Conservation (phyloP, 106 monocot genomes). For the Chionographis japonica region DNA sequence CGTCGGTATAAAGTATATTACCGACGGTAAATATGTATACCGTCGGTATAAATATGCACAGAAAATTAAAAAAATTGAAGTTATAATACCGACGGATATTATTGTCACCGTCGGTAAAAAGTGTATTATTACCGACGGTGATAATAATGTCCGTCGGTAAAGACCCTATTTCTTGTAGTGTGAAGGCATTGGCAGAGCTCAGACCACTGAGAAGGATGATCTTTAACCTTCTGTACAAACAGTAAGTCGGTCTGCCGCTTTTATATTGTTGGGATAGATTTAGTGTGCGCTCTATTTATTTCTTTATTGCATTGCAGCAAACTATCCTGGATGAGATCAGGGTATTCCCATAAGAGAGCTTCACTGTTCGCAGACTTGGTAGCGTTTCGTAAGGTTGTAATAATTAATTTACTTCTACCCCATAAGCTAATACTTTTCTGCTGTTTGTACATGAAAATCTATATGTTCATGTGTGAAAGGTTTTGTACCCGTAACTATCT, state of each 20-base stretch:
- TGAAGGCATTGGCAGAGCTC: conserved; percentile 71
- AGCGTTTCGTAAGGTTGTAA: conserved; percentile 75
- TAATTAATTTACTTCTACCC: not conserved
- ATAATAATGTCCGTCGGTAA: too few relatives aligned
- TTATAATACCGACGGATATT: too few relatives aligned
- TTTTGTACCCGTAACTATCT: not conserved
- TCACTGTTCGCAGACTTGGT: conserved; percentile 81
- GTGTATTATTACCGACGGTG: too few relatives aligned
- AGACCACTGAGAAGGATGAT: conserved; percentile 79
- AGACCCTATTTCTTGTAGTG: too few relatives aligned
- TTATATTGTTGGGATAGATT: too few relatives aligned
- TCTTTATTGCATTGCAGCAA: conserved; percentile 46
- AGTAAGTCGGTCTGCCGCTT: conserved; percentile 35
- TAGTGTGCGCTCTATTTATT: not conserved
- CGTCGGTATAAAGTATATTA: too few relatives aligned
- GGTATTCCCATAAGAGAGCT: conserved; percentile 62
- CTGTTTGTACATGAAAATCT: too few relatives aligned
- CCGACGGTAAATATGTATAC: too few relatives aligned
- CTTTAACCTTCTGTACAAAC: conserved; percentile 67
- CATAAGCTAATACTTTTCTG: not conserved
- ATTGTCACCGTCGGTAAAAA: too few relatives aligned
- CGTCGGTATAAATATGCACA: too few relatives aligned
- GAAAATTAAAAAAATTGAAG: too few relatives aligned
- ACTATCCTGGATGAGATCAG: conserved; percentile 67
- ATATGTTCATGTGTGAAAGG: not conserved